These are phyloP conservation scores for Coprinellus aureogranulatus DNA, from an alignment of 768 basidiomycete genomes.

Conservation along the genomic window DNA sequence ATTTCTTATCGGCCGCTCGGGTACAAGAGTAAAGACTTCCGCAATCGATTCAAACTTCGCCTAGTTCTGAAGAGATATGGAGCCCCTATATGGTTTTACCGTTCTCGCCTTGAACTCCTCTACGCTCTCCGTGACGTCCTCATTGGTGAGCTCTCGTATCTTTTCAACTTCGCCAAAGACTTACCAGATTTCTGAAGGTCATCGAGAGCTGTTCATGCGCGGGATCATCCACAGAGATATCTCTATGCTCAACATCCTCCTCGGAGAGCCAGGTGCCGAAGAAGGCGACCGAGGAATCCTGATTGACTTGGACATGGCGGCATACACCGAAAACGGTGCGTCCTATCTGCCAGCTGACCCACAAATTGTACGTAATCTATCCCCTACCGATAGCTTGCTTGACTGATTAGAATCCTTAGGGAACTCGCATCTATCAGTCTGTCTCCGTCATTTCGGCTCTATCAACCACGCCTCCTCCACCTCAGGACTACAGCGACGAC, in stretches of 20 bases:
- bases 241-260: neutral
- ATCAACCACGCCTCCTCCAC: neutral
- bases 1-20: neutral
- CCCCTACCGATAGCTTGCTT: neutral
- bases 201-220: neutral
- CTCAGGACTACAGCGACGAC: neutral
- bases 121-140: neutral
- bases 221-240: neutral
- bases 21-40: neutral
- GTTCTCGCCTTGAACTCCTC: neutral
- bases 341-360: neutral
- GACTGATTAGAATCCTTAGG: neutral
- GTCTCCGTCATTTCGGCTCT: neutral
- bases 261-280: neutral
- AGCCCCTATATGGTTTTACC: neutral
- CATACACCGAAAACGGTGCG: neutral
- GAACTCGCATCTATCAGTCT: neutral
- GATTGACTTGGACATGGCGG: neutral
- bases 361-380: neutral
- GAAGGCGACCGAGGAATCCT: neutral
- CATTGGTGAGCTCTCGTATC: neutral
- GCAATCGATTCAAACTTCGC: neutral
- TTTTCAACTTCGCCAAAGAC: neutral
- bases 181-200: neutral
- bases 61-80: neutral